Evolutionary conservation across 208 protist genomes (phyloP), one percentile per base, ranked within the genome.

Genomic region (Trypanosoma vivax): DNA sequence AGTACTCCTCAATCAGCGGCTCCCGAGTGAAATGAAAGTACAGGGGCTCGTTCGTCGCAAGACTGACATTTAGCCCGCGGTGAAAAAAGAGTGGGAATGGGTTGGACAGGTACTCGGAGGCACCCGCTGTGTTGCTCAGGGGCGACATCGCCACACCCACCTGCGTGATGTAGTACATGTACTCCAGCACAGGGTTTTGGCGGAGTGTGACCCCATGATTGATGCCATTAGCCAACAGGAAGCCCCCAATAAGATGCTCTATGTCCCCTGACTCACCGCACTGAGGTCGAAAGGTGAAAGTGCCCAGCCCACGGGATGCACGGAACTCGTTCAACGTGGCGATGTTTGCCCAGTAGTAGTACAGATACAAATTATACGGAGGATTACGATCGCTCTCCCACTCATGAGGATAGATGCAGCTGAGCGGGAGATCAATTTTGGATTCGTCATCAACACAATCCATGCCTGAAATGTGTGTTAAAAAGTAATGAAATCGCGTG

Each of bases 1-100:
- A 87, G 72, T 99, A 99, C 76, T 99, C 98, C 71, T 99, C 98
- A 33, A 99, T 90, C 3, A 99, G 79, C 5, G 98, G 97, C 70
- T 99, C 97, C 28, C 83, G 72, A 16, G 89, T 96, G 60, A 93
- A 92, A 71, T 96, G 89, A 49, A 92, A 96, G 74, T 93, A 92
- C 18, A 98, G 78, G 13, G 98, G 97, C 68, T 98, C 86, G 65
- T 99, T 98, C 2, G 97, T 99, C 0, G 95, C 96, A 13, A 99
- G 81, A 33, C 91, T 97, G 4, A 99, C 96, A 57, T 99, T 98
- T 27, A 99, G 69, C 24, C 97, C 97, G 31, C 88, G 78, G 25
- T 79, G 72, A 66, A 99, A 99, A 69, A 97, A 98, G 6, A 89
- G 60, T 3, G 88, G 89, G 64, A 99, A 98, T 5, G 97, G 97